A percentile compares a stretch with the other conserved stretches of the same genome.
Evolutionary conservation across 1,284 basidiomycete species (phyloP).

Genomic region (Naganishia liquefaciens): DNA sequence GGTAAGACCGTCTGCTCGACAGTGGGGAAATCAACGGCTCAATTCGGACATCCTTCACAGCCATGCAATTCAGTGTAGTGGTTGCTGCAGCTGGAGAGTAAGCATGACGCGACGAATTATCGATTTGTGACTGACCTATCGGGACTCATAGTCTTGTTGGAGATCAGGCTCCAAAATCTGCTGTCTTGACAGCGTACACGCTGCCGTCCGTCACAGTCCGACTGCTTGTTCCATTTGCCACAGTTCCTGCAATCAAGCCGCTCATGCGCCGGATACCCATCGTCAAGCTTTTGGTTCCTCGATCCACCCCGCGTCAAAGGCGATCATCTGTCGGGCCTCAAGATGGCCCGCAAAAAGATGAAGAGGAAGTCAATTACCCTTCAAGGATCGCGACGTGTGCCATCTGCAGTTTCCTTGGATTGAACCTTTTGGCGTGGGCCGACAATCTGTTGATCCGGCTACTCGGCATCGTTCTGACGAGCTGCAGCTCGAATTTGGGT

Average conservation of each 20-base stretch:
- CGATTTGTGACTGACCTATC: neutral
- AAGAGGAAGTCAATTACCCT: constrained; percentile 31
- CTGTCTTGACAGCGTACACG: constrained; percentile 29
- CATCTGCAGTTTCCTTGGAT: constrained; percentile 27
- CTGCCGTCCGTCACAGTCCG: constrained; percentile 30
- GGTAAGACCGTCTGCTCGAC: neutral
- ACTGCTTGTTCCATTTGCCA: constrained; percentile 29
- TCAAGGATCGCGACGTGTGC: constrained; percentile 29
- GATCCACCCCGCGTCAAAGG: neutral
- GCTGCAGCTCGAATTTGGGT: constrained; percentile 32
- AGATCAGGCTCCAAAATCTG: constrained; percentile 32
- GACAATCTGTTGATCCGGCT: constrained; percentile 18
- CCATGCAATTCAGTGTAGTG: constrained; percentile 32
- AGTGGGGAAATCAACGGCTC: too few relatives aligned
- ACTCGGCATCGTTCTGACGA: constrained; percentile 28
- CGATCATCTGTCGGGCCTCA: neutral
- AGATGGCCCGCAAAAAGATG: constrained; percentile 22
- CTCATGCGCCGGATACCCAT: constrained; percentile 24
- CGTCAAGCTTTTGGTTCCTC: constrained; percentile 21
- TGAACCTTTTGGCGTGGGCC: constrained; percentile 30
- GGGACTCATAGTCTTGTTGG: constrained; percentile 16
- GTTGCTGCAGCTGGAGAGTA: constrained; percentile 31
- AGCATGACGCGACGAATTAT: neutral
- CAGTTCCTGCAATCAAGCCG: constrained; percentile 27
- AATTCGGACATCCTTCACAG: neutral